Evolutionary conservation across 208 protist genomes (phyloP).

Genomic region (Trypanosoma melophagium): DNA sequence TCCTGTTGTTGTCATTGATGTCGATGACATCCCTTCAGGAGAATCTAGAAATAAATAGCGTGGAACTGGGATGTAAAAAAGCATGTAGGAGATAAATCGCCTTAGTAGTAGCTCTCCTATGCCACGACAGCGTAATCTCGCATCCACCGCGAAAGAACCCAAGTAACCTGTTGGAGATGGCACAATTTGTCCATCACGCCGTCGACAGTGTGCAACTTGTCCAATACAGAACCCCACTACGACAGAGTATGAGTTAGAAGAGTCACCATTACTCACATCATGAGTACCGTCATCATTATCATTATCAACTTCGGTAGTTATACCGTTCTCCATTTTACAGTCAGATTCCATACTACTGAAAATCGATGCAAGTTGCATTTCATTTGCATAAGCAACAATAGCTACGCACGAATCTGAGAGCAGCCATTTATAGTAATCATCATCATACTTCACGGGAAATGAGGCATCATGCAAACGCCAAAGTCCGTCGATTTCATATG

Average conservation of each 20-base stretch:
- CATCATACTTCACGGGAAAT: conserved; percentile 61
- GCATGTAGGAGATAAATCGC: conserved; percentile 56
- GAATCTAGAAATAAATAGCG: conserved; percentile 58
- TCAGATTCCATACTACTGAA: not conserved
- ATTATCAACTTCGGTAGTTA: not conserved
- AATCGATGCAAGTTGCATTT: conserved; percentile 13
- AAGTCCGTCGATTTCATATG: conserved; percentile 40
- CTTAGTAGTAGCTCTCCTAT: conserved; percentile 56
- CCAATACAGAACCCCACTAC: conserved; percentile 67
- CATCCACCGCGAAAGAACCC: conserved; percentile 61
- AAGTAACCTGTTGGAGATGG: conserved; percentile 75
- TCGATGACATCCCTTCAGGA: too few relatives aligned
- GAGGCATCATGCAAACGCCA: conserved; percentile 51
- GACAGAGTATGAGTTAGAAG: conserved; percentile 27
- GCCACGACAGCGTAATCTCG: conserved; percentile 50
- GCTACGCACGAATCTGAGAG: conserved; percentile 40
- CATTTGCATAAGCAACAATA: conserved; percentile 47
- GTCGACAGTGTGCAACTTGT: conserved; percentile 46
- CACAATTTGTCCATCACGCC: conserved; percentile 39
- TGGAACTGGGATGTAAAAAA: conserved; percentile 46
- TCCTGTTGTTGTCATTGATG: too few relatives aligned
- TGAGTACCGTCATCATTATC: not conserved
- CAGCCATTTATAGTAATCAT: conserved; percentile 56
- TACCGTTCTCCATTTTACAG: not conserved
- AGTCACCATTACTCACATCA: conserved; percentile 9